These are phyloP conservation scores for Acanthamoeba rhysodes DNA, from an alignment of 208 protist genomes.

Conservation along the genomic window DNA sequence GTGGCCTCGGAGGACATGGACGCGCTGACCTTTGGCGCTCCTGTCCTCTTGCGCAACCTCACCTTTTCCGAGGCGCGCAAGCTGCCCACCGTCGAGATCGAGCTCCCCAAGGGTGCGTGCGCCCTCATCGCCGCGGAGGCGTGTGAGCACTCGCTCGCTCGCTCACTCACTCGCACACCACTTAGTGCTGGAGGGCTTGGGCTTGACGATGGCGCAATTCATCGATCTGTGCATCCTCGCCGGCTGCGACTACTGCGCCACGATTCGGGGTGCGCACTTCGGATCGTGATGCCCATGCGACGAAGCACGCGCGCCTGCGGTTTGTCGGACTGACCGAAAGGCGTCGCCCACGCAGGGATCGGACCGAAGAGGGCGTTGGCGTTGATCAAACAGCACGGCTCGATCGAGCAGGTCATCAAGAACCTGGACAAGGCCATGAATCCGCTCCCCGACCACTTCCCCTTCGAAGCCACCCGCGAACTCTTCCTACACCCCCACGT, in stretches of 20 bases:
- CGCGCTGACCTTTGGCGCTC: constrained; percentile 98
- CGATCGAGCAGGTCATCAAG: constrained; percentile 96
- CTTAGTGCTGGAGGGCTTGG: constrained; percentile 82
- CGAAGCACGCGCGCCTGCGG: no score
- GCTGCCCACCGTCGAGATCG: constrained; percentile 96
- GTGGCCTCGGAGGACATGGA: constrained; percentile 99
- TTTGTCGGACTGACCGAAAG: not conserved
- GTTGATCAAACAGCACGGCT: constrained; percentile 96
- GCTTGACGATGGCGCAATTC: constrained; percentile 85
- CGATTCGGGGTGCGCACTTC: constrained; percentile 95
- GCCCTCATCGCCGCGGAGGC: no score
- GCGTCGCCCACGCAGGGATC: constrained; percentile 92
- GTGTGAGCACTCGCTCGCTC: no score
- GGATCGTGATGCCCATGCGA: no score
- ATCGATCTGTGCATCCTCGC: constrained; percentile 95
- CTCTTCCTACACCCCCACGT: constrained; percentile 97
- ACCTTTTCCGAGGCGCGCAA: constrained; percentile 96
- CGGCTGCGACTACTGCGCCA: constrained; percentile 99
- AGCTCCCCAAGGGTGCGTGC: constrained; percentile 90
- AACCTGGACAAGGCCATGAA: constrained; percentile 86
- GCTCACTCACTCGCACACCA: no score
- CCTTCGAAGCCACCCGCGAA: constrained; percentile 93
- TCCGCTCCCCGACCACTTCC: constrained; percentile 93
- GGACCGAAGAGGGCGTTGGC: constrained; percentile 97
- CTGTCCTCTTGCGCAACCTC: constrained; percentile 97